These are phyloP conservation scores for Vitis rupestris DNA, from an alignment of 164 flowering plant genomes.

Conservation along the genomic window DNA sequence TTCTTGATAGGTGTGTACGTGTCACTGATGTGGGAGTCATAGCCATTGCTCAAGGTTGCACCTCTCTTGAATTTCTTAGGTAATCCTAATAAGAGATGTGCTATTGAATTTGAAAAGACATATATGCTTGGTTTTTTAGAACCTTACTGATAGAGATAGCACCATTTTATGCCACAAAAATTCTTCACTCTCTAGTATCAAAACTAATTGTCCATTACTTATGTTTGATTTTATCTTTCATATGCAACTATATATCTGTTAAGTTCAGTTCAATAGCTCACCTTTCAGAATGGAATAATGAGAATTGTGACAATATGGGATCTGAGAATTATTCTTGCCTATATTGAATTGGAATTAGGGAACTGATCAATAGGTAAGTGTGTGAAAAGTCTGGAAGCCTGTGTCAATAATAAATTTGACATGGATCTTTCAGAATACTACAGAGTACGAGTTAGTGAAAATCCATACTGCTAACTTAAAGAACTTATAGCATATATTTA, in stretches of 20 bases:
- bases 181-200: background rate
- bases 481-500: too few relatives aligned
- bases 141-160: background rate
- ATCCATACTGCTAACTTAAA: too few relatives aligned
- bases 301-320: background rate
- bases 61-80: slow-evolving; percentile 83
- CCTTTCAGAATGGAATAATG: background rate
- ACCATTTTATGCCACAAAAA: background rate
- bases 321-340: background rate
- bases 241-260: background rate
- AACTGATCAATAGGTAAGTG: background rate
- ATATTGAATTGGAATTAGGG: background rate
- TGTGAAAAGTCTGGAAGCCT: background rate
- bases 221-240: background rate
- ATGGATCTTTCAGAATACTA: too few relatives aligned
- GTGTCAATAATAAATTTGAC: too few relatives aligned
- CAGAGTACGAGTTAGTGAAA: too few relatives aligned
- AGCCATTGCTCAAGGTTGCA: slow-evolving; percentile 73
- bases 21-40: slow-evolving; percentile 77
- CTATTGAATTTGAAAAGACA: background rate
- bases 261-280: background rate
- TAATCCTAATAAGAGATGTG: slow-evolving; percentile 13
- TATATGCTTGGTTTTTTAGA: background rate
- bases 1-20: slow-evolving; percentile 64
- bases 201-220: background rate